Percentiles rank a stretch among this genome's conserved stretches.
phyloP scores from a whole-genome alignment of 2,329 filamentous ascomycete genomes.

The Apiospora kogelbergensis region DNA sequence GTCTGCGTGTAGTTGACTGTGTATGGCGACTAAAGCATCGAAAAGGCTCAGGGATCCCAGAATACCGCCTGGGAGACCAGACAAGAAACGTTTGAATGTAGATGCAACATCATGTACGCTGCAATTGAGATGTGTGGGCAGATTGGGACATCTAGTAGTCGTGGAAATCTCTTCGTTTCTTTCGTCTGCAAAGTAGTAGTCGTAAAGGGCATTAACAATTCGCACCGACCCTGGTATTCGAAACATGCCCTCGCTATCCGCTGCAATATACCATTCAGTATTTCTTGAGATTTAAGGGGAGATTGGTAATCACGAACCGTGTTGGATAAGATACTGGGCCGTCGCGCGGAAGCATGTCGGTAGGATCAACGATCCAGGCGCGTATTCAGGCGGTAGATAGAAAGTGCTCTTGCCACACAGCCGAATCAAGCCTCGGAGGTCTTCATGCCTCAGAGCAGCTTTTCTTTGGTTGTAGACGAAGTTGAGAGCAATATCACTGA shows the following conservation, averaged over 20 bases:
- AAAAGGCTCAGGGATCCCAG: constrained; percentile 62
- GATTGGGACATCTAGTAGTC: constrained; percentile 58
- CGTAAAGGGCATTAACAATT: constrained; percentile 58
- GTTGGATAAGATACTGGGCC: constrained; percentile 61
- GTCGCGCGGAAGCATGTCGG: constrained; percentile 68
- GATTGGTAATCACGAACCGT: constrained; percentile 40
- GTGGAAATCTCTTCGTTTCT: constrained; percentile 50
- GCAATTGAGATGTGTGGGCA: constrained; percentile 60
- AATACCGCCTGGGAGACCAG: constrained; percentile 64
- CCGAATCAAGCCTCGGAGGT: constrained; percentile 59
- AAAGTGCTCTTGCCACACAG: constrained; percentile 63
- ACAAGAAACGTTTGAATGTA: constrained; percentile 65
- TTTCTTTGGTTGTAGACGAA: constrained; percentile 43
- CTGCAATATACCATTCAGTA: constrained; percentile 27
- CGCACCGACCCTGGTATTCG: constrained; percentile 60
- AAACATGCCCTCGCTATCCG: constrained; percentile 59
- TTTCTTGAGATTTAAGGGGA: background rate
- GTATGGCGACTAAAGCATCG: constrained; percentile 61
- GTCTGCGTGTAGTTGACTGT: constrained; percentile 53
- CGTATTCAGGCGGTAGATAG: constrained; percentile 59
- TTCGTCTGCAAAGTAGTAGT: constrained; percentile 59
- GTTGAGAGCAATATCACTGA: constrained; percentile 54
- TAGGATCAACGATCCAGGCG: constrained; percentile 55
- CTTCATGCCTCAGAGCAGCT: constrained; percentile 47
- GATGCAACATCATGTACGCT: constrained; percentile 66